Evolutionary conservation across 352 stramenopile genomes (phyloP), one percentile per base, ranked within the genome.

Genomic region (Globisporangium acanthophoron): DNA sequence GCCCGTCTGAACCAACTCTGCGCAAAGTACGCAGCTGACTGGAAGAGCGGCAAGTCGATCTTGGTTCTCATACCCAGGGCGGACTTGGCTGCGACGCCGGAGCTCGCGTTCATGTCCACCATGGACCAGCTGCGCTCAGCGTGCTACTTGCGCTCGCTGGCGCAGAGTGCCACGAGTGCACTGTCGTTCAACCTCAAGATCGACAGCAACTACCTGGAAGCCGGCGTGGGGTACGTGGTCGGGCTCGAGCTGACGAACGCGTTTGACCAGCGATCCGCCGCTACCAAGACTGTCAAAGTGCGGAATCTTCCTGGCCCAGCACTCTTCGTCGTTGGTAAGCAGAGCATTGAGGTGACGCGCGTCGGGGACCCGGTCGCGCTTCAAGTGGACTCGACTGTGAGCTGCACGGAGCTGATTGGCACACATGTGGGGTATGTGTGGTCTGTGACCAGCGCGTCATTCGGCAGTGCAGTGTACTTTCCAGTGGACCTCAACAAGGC

Each of bases 161-260:
- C 66, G 0, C 58, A 71, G 33, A 67, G 35, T 31, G 65, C 74
- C 2, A 77, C 76, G 0, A 24, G 21, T 3, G 16, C 54, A 0
- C 31, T 46, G 21, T 51, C 58, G 12, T 44, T 85, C 12, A 59
- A 62, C 9, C 45, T 88, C n/a, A 46, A 63, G 8, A 43, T 90
- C 31, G 74, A 90, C 52, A 83, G 67, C 43, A 69, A 70, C 0
- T 50, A 73, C 0, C 29, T 92, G 0, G 65, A 79, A 46, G 39
- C 69, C 1, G 67, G 74, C 1, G 61, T 62, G 18, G 60, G 40
- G 3, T 89, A 88, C 54, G 52, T 74, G 1, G 52, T 90, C 5
- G 80, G 78, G 0, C 51, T 90, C 20, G 70, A 70, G 15, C 70
- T 92, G 7, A 67, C 59, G 11, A 92, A 92, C 40, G 76, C 74